Percentiles rank a stretch among this genome's conserved stretches.
phyloP scores from a whole-genome alignment of 2,329 filamentous ascomycete species.

The Sporothrix sp. region DNA sequence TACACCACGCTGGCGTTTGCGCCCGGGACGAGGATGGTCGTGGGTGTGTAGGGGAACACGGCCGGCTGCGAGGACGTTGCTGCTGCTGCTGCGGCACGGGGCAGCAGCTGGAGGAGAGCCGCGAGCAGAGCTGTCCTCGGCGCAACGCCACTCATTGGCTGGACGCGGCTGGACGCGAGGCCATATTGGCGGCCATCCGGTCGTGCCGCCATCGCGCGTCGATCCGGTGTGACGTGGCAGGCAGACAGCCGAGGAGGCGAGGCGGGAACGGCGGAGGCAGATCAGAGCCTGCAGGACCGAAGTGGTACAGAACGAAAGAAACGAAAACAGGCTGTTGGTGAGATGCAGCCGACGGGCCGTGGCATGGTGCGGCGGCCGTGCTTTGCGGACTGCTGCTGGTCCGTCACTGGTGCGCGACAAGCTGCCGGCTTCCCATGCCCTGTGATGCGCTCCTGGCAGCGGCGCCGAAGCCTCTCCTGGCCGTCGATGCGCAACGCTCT shows the following conservation, averaged over 20 bases:
- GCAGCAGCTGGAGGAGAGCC: constrained; percentile 7
- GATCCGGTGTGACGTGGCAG: background rate
- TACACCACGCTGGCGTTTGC: constrained; percentile 47
- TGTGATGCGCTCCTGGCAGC: background rate
- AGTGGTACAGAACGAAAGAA: background rate
- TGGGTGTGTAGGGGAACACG: constrained; percentile 66
- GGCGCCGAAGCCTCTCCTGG: background rate
- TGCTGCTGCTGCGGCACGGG: constrained; percentile 3
- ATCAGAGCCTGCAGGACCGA: too few species aligned
- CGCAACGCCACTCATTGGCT: background rate
- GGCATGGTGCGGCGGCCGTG: background rate
- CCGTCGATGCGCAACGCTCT: background rate
- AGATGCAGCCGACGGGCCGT: constrained; percentile 2
- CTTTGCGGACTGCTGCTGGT: background rate
- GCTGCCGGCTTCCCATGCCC: background rate
- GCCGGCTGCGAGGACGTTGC: constrained; percentile 27
- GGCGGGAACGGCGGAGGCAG: background rate
- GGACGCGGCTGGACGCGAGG: background rate
- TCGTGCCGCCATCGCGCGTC: constrained; percentile 5
- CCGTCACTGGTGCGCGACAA: background rate
- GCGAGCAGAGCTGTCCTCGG: constrained; percentile 3
- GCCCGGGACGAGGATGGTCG: constrained; percentile 54
- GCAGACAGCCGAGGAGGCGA: background rate
- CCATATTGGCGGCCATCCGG: constrained; percentile 3
- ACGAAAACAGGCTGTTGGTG: background rate